Conservation (phyloP, 805 yeast species). For the Candida germanica region DNA sequence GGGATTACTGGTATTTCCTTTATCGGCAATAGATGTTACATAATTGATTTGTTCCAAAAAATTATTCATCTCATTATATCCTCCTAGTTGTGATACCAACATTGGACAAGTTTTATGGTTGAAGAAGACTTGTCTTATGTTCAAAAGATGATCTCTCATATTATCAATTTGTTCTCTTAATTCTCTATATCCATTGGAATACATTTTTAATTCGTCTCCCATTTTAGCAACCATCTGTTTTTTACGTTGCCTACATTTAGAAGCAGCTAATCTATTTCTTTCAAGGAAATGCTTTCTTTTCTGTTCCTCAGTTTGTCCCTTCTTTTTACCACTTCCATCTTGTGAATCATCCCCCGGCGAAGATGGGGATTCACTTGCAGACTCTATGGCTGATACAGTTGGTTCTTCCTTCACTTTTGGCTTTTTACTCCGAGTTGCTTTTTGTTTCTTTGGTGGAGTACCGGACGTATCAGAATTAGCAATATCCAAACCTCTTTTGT, state of each 20-base stretch:
- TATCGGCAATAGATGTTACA: slow-evolving; percentile 24
- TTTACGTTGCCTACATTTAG: slow-evolving; percentile 92
- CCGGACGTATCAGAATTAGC: too few relatives aligned
- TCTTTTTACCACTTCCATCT: slow-evolving; percentile 7
- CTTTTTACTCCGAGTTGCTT: slow-evolving; percentile 6
- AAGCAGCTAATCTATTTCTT: slow-evolving; percentile 91
- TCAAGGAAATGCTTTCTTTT: slow-evolving; percentile 78
- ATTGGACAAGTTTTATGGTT: slow-evolving; percentile 50
- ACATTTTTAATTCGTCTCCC: slow-evolving; percentile 73
- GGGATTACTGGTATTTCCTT: slow-evolving; percentile 21
- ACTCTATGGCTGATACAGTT: slow-evolving; percentile 8
- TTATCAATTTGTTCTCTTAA: slow-evolving; percentile 56
- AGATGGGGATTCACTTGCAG: slow-evolving; percentile 1
- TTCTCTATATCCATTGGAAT: slow-evolving; percentile 66
- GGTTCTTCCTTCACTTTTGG: slow-evolving; percentile 10
- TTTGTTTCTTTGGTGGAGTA: slow-evolving; percentile 4
- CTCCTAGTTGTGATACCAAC: slow-evolving; percentile 44
- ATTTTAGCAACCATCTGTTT: slow-evolving; percentile 82
- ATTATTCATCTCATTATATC: slow-evolving; percentile 43
- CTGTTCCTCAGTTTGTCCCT: slow-evolving; percentile 24
- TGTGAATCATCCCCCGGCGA: slow-evolving; percentile 7
- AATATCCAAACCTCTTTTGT: too few relatives aligned
- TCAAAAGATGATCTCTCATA: slow-evolving; percentile 55
- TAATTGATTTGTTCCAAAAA: slow-evolving; percentile 34
- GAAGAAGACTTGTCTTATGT: slow-evolving; percentile 45